A percentile compares a stretch with the other conserved stretches of the same genome.
phyloP scores from a whole-genome alignment of 768 basidiomycete species.

The Myochromella boudieri region DNA sequence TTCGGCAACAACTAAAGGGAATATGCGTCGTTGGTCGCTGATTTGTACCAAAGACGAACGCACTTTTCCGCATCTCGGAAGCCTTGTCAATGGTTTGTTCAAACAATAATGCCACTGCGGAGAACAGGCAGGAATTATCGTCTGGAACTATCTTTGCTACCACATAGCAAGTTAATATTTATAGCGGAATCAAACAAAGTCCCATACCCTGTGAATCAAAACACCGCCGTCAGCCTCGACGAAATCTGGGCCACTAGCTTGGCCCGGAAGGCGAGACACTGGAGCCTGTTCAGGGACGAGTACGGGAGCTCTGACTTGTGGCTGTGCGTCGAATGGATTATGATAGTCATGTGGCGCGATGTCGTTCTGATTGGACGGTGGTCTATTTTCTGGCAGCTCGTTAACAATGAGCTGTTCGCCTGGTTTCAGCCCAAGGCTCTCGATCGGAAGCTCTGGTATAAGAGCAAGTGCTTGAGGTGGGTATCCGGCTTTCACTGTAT shows the following conservation, averaged over 20 bases:
- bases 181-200: not conserved
- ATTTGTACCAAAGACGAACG: conserved; percentile 19
- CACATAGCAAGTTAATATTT: no score
- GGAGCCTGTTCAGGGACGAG: not conserved
- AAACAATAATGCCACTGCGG: conserved; percentile 81
- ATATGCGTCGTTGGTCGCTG: not conserved
- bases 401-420: conserved; percentile 90
- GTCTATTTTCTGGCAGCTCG: conserved; percentile 26
- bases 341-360: no score
- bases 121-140: conserved; percentile 95
- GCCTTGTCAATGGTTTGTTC: conserved; percentile 79
- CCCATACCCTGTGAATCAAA: conserved; percentile 73
- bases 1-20: conserved; percentile 70
- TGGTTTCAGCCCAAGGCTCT: conserved; percentile 69
- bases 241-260: conserved; percentile 46
- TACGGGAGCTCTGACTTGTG: not conserved
- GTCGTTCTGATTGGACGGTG: conserved; percentile 12
- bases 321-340: no score
- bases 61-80: conserved; percentile 71
- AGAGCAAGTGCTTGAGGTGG: conserved; percentile 75
- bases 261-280: conserved; percentile 10
- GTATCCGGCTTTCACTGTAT: conserved; percentile 78
- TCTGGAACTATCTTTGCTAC: conserved; percentile 75
- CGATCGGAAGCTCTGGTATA: conserved; percentile 70
- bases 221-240: conserved; percentile 64